Percentiles rank a stretch among this genome's conserved stretches.
Evolutionary conservation across 768 basidiomycete species (phyloP).

Genomic region (Pulveroboletus frians): DNA sequence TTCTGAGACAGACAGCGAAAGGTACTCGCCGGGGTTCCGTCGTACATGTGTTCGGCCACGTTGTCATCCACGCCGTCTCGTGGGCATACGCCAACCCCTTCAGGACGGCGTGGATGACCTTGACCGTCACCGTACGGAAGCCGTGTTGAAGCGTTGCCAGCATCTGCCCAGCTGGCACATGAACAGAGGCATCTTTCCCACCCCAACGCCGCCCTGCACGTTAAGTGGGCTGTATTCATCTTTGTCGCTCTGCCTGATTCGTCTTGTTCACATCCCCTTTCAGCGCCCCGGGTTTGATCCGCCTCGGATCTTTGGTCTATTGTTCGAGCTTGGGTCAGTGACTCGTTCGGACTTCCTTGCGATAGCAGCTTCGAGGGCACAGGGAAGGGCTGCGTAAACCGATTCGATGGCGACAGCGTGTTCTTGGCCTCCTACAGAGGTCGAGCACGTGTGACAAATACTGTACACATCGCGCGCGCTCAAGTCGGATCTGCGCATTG

Average conservation of each 20-base stretch:
- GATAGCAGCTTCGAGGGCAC: conserved; percentile 54
- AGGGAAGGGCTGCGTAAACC: conserved; percentile 63
- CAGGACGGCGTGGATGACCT: conserved; percentile 68
- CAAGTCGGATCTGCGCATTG: too few relatives aligned
- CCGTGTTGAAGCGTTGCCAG: conserved; percentile 82
- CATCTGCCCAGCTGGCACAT: conserved; percentile 32
- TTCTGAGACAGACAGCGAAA: too few relatives aligned
- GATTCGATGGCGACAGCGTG: conserved; percentile 27
- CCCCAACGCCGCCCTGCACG: too few relatives aligned
- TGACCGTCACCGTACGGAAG: conserved; percentile 83
- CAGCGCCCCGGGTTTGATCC: conserved; percentile 71
- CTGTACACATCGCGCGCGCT: too few relatives aligned
- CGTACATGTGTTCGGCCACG: too few relatives aligned
- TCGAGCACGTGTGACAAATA: too few relatives aligned
- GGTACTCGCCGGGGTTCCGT: too few relatives aligned
- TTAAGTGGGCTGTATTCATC: conserved; percentile 34
- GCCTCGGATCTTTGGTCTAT: conserved; percentile 39
- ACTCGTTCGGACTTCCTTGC: conserved; percentile 35
- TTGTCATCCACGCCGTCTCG: too few relatives aligned
- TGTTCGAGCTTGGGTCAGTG: conserved; percentile 24
- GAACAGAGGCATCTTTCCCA: conserved; percentile 77
- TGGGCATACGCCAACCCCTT: conserved; percentile 65
- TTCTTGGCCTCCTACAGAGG: conserved; percentile 25
- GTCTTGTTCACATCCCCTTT: conserved; percentile 63
- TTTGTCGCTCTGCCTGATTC: conserved; percentile 75